A percentile compares a stretch with the other conserved stretches of the same genome.
Conservation (phyloP, 345 rosid genomes). For the Arabidopsis thaliana region TAIR10.1 NC_003071.7:13693001-13693500, state of each 20-base stretch:
- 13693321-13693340: conserved; percentile 14
- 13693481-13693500: too few species aligned
- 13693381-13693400: not conserved
- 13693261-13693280: conserved; percentile 29
- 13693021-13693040: not conserved
- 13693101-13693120: conserved; percentile 3
- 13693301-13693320: conserved; percentile 1
- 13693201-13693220: not conserved
- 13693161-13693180: not conserved
- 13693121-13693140: not conserved
- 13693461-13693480: not conserved
- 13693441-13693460: not conserved
- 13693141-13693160: not conserved
- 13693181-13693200: not conserved
- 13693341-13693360: not conserved
- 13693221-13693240: not conserved
- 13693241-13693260: not conserved
- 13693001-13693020: not conserved
- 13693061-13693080: not conserved
- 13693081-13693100: conserved; percentile 11
- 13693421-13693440: not conserved
- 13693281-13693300: not conserved
- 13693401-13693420: not conserved
- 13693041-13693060: conserved; percentile 18
- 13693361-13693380: not conserved